Percentiles rank a stretch among this genome's conserved stretches.
Evolutionary conservation across 495 filamentous ascomycete species (phyloP).

Genomic region (Lasiosphaeris hirsuta): DNA sequence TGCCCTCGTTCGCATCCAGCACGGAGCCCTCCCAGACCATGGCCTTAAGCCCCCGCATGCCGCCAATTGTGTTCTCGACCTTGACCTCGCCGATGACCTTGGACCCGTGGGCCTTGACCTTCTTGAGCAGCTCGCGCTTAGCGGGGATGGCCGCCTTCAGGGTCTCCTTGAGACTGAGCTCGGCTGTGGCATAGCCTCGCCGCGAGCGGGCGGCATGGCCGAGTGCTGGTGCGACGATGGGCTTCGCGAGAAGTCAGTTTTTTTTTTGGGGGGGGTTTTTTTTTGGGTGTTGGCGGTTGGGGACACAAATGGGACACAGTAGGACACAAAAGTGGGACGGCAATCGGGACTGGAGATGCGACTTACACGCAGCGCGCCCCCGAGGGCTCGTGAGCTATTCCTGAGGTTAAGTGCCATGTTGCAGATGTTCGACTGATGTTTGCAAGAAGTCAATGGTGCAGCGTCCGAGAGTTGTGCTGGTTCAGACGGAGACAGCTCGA

Average conservation of each 20-base stretch:
- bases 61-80: constrained; percentile 89
- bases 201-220: constrained; percentile 23
- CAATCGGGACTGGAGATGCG: neutral
- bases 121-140: constrained; percentile 87
- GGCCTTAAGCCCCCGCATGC: constrained; percentile 95
- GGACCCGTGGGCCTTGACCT: constrained; percentile 80
- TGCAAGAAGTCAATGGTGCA: neutral
- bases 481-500: neutral
- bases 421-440: neutral
- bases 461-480: too few species aligned
- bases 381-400: constrained; percentile 32
- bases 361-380: constrained; percentile 52
- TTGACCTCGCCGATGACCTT: constrained; percentile 88
- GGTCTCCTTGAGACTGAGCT: constrained; percentile 83
- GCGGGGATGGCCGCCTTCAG: constrained; percentile 80
- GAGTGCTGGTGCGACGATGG: constrained; percentile 26
- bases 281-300: neutral
- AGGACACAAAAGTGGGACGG: neutral
- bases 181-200: constrained; percentile 64
- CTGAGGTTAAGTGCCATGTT: constrained; percentile 29
- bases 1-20: constrained; percentile 93
- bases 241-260: constrained; percentile 19
- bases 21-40: constrained; percentile 99
- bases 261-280: neutral
- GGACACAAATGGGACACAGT: too few species aligned